phyloP scores from a whole-genome alignment of 768 basidiomycete species.

The Podaxis sp. region DNA sequence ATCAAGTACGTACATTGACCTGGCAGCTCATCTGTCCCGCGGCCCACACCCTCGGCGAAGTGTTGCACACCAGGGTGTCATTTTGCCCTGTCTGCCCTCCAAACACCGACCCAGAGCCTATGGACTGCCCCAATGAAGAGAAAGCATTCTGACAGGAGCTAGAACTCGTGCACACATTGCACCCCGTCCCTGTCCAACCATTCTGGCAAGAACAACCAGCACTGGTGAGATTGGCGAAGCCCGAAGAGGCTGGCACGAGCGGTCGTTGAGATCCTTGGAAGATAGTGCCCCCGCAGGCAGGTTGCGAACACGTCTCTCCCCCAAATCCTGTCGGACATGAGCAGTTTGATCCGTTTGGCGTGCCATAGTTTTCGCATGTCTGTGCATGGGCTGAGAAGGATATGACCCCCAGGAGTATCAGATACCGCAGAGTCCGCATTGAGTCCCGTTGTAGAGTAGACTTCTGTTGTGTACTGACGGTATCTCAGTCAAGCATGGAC shows the following conservation, averaged over 20 bases:
- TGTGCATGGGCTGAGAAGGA: slow-evolving; percentile 29
- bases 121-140: slow-evolving; percentile 37
- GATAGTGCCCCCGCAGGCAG: slow-evolving; percentile 80
- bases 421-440: slow-evolving; percentile 8
- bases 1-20: slow-evolving; percentile 61
- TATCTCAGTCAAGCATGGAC: slow-evolving; percentile 3
- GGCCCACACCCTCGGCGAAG: slow-evolving; percentile 68
- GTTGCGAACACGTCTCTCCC: slow-evolving; percentile 63
- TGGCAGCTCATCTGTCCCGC: slow-evolving; percentile 83
- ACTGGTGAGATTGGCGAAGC: slow-evolving; percentile 65
- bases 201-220: slow-evolving; percentile 66
- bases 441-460: not conserved
- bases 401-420: slow-evolving; percentile 18
- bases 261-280: slow-evolving; percentile 69
- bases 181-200: slow-evolving; percentile 79
- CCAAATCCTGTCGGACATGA: slow-evolving; percentile 83
- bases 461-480: too few species aligned
- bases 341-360: slow-evolving; percentile 56
- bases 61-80: slow-evolving; percentile 73
- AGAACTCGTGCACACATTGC: slow-evolving; percentile 74
- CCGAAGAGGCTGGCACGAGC: slow-evolving; percentile 42
- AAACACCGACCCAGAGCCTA: slow-evolving; percentile 27
- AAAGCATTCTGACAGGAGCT: slow-evolving; percentile 70
- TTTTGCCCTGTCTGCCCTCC: slow-evolving; percentile 43
- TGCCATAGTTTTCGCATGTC: slow-evolving; percentile 72